Evolutionary conservation across 495 filamentous ascomycete genomes (phyloP), one percentile per base, ranked within the genome.

Genomic region (Rhypophila decipiens): DNA sequence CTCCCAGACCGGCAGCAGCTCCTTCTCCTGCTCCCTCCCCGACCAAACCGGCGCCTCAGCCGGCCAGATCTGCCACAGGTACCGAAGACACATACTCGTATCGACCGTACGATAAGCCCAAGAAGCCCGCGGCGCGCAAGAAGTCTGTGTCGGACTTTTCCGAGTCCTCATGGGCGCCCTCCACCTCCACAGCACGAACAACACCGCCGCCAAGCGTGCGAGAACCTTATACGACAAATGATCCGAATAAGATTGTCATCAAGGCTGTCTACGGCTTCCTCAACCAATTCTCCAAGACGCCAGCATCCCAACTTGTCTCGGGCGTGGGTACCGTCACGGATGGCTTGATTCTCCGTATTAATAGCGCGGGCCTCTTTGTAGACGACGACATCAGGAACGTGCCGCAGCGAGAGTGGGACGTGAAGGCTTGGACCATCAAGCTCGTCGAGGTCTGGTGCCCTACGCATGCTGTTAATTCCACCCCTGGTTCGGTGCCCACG

Each of bases 401-500:
- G 2, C 81, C 85, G 17, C 88, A 95, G 62, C 78, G 93, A 40
- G 94, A 97, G 68, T 98, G 94, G 94, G 93, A 98, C 61, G 78
- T 96, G 64, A 96, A 96, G 61, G 90, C 91, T 15, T 96, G 93
- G 93, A 95, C 88, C 11, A 77, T 98, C 68, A 96, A 90, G 65
- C 71, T 83, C 21, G 81, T 93, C 53, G 93, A 98, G 73, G 83
- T 96, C 63, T 90, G 87, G 81, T 90, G 85, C 55, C 82, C 85
- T 24, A 60, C 68, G 22, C 72, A 79, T 53, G 68, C 63, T 19
- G 59, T 69, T 57, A 56, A 56, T 53, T 63, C 66, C 57, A 38
- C 53, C 35, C 50, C 57, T 34, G 61, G 59, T 18, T 49, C 60
- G 47, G 63, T 48, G 45, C 57, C 59, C 10, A 62, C 70, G 27